Conservation (phyloP, 495 filamentous ascomycete genomes). For the Aspergillus haitiensis region DNA sequence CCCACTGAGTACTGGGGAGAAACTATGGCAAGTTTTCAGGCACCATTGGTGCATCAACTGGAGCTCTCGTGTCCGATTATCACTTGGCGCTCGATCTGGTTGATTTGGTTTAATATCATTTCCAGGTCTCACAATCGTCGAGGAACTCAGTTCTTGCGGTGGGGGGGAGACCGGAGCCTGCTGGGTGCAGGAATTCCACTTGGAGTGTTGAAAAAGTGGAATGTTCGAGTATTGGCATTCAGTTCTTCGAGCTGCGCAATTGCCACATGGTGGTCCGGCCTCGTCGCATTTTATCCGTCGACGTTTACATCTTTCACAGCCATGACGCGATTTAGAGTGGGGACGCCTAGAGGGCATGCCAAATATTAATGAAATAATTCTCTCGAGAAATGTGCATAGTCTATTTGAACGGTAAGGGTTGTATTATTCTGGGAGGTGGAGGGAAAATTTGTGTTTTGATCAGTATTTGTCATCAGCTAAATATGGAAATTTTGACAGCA, state of each 20-base stretch:
- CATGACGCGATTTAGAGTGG: background rate
- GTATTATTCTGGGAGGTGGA: too few species aligned
- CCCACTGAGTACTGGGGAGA: background rate
- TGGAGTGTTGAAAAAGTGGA: background rate
- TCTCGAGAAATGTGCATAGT: too few species aligned
- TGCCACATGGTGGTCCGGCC: background rate
- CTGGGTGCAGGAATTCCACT: background rate
- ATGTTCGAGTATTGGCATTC: background rate
- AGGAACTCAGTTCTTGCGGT: background rate
- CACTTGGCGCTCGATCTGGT: background rate
- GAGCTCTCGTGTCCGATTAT: background rate
- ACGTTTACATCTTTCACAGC: background rate
- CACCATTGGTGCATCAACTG: background rate
- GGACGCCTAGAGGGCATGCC: background rate
- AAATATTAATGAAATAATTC: too few species aligned
- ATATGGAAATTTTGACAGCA: too few species aligned
- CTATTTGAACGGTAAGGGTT: too few species aligned
- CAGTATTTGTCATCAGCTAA: too few species aligned
- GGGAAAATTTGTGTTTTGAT: too few species aligned
- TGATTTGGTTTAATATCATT: background rate
- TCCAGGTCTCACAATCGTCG: background rate
- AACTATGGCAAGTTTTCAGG: background rate
- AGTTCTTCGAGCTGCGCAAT: background rate
- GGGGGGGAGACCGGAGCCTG: background rate
- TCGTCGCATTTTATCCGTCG: background rate